phyloP scores from a whole-genome alignment of 768 basidiomycete species.

The Trametes sanguinea region DNA sequence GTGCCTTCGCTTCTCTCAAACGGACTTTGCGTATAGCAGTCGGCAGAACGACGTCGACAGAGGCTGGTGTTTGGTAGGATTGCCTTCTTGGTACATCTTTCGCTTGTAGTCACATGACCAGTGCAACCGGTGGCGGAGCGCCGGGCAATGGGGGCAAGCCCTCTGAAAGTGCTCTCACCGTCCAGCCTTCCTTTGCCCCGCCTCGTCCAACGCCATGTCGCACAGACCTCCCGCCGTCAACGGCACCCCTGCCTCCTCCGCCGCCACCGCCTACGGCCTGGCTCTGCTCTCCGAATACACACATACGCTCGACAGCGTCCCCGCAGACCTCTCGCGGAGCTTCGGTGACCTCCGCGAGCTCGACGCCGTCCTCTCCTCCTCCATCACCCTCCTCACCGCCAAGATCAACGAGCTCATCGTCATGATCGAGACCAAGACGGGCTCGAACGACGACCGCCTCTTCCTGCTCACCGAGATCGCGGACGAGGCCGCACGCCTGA shows the following conservation, averaged over 20 bases:
- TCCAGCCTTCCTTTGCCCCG: background rate
- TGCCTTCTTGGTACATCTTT: background rate
- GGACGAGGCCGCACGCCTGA: slow-evolving; percentile 88
- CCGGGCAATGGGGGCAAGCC: background rate
- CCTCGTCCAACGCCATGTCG: slow-evolving; percentile 7
- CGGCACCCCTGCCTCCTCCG: slow-evolving; percentile 4
- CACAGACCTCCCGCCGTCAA: slow-evolving; percentile 14
- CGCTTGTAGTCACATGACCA: background rate
- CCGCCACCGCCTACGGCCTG: slow-evolving; percentile 59
- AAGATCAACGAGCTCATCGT: slow-evolving; percentile 76
- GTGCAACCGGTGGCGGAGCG: slow-evolving; percentile 2
- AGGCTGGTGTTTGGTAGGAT: no score
- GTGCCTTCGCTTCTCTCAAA: no score
- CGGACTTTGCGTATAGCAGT: no score
- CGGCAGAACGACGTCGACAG: no score
- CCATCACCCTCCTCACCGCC: slow-evolving; percentile 76
- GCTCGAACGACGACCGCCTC: slow-evolving; percentile 71
- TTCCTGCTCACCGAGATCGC: slow-evolving; percentile 90
- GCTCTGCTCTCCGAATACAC: slow-evolving; percentile 79
- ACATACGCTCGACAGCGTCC: slow-evolving; percentile 91
- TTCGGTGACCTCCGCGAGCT: slow-evolving; percentile 97
- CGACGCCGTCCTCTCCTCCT: slow-evolving; percentile 93
- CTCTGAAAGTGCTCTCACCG: background rate
- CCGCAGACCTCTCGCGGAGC: slow-evolving; percentile 90
- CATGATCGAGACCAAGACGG: slow-evolving; percentile 69